Percentiles rank a stretch among this genome's conserved stretches.
These are phyloP conservation scores for Apiospora hydei DNA, from an alignment of 2,329 filamentous ascomycete species.

Conservation along the genomic window DNA sequence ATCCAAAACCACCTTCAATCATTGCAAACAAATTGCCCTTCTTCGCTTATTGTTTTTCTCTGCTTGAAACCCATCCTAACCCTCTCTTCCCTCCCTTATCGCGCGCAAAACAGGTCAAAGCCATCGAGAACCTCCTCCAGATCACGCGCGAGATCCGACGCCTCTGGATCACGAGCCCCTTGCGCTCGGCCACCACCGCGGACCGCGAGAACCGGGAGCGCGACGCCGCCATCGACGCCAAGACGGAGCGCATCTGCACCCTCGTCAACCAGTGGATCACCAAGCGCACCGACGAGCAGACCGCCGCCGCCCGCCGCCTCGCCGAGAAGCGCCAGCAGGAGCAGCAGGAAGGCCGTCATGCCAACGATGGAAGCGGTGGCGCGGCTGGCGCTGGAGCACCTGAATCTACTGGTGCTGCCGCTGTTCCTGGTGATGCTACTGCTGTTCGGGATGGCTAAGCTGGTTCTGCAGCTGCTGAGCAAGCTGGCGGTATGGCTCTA, in stretches of 20 bases:
- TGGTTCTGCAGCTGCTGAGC: background rate
- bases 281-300: slow-evolving; percentile 35
- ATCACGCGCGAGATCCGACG: slow-evolving; percentile 58
- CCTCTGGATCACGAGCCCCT: slow-evolving; percentile 57
- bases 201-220: slow-evolving; percentile 47
- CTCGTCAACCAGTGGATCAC: slow-evolving; percentile 41
- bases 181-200: slow-evolving; percentile 45
- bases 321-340: slow-evolving; percentile 19
- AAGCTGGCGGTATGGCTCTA: background rate
- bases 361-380: background rate
- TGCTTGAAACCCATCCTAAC: background rate
- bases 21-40: background rate
- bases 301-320: slow-evolving; percentile 7
- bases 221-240: slow-evolving; percentile 31
- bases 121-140: slow-evolving; percentile 52
- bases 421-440: background rate
- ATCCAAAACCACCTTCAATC: background rate
- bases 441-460: background rate
- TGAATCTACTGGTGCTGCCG: background rate
- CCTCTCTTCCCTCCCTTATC: background rate
- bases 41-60: too few species aligned
- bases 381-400: background rate
- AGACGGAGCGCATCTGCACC: slow-evolving; percentile 46
- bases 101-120: slow-evolving; percentile 43
- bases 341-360: background rate